Evolutionary conservation across 2,329 filamentous ascomycete species (phyloP), one percentile per base, ranked within the genome.

Genomic region (Apiospora aurea): DNA sequence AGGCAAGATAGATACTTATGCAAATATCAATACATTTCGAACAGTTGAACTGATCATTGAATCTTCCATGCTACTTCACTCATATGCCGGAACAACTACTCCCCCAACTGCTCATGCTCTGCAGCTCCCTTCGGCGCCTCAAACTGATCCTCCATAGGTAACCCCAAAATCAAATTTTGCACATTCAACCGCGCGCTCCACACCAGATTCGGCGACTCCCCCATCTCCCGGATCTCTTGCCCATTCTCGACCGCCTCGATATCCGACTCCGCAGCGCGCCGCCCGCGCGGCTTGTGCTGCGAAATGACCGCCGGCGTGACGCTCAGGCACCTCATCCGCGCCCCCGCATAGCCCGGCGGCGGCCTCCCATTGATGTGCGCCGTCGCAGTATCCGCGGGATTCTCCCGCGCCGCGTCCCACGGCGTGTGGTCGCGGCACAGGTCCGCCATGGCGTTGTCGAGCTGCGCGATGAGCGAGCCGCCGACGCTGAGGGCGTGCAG

Each of bases 171-270:
- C 46, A 73, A 8, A 24, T 73, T 74, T 7, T 73, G 70, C 0
- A 71, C 72, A 70, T 73, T 74, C 71, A 74, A 26, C 26, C 73
- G 47, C 6, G 72, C 72, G 53, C 73, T 74, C 68, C 68, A 72
- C 2, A 73, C 70, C 69, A 74, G 2, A 14, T 73, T 73, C 4
- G 72, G 72, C 24, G 73, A 74, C 67, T 73, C 72, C 6, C 70
- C 72, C 29, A 41, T 29, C 41, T 73, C 72, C 18, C 73, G 70
- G 2, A 73, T n/a, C 1, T 16, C 73, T 2, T 74, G 51, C 18
- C 72, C 73, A 26, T 72, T 68, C 13, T 72, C 72, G 34, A 73
- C 24, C 0, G 64, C 66, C 67, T 73, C 72, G 24, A 74, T 74
- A 43, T 74, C 73, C 10, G 72, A 73, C 2, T 68, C 73, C 4